Percentiles rank a stretch among this genome's conserved stretches.
phyloP scores from a whole-genome alignment of 345 rosid species.

The Isatis tinctoria region DNA sequence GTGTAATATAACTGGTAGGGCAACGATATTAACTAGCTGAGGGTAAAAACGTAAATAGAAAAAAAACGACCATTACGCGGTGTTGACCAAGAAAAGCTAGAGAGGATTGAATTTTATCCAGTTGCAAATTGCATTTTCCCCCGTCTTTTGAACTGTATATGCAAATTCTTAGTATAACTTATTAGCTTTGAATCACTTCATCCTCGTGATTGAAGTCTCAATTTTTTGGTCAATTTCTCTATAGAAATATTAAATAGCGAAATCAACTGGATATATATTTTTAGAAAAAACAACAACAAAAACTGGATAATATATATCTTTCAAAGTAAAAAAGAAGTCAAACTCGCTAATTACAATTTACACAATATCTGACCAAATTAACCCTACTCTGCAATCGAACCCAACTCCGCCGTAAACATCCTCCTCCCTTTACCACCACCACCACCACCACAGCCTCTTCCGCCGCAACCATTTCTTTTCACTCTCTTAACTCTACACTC shows the following conservation, averaged over 20 bases:
- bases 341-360: constrained; percentile 24
- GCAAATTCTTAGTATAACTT: background rate
- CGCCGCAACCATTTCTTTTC: constrained; percentile 22
- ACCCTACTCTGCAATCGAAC: constrained; percentile 68
- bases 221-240: background rate
- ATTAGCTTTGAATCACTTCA: constrained; percentile 1
- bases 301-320: background rate
- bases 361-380: constrained; percentile 5
- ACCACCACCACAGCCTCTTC: constrained; percentile 22
- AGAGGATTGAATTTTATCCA: background rate
- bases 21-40: background rate
- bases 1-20: background rate
- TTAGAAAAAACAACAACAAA: background rate
- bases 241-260: background rate
- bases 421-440: constrained; percentile 36
- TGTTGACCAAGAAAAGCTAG: constrained; percentile 22
- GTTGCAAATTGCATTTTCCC: background rate
- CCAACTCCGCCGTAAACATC: constrained; percentile 52
- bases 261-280: background rate
- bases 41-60: background rate
- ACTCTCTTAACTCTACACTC: constrained; percentile 8
- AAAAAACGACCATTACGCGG: background rate
- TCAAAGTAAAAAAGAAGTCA: background rate
- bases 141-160: background rate
- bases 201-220: constrained; percentile 18